Conservation (phyloP, 2,329 filamentous ascomycete species). For the Knoxdaviesia capensis region DNA sequence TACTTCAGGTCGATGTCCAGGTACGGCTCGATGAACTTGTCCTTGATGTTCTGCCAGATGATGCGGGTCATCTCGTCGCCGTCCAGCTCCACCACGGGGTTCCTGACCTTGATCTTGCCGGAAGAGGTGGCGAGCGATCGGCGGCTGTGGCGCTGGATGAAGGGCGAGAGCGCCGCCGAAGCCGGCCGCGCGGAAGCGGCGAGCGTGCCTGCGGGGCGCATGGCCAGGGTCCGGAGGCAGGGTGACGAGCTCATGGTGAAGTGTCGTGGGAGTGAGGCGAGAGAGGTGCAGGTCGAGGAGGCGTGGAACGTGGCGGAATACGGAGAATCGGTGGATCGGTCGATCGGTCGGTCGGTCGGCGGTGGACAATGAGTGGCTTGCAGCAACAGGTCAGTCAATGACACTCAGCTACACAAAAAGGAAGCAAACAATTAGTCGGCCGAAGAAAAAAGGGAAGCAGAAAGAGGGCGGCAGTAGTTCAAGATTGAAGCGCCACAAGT, state of each 20-base stretch:
- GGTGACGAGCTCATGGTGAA: neutral
- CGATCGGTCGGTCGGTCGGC: too few relatives aligned
- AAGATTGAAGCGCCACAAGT: too few relatives aligned
- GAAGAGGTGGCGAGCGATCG: conserved; percentile 32
- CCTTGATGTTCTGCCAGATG: conserved; percentile 98
- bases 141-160: neutral
- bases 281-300: neutral
- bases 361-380: too few relatives aligned
- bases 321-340: too few relatives aligned
- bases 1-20: conserved; percentile 96
- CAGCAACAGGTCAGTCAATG: too few relatives aligned
- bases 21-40: conserved; percentile 94
- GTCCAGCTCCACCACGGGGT: conserved; percentile 93
- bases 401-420: too few relatives aligned
- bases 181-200: too few relatives aligned
- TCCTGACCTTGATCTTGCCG: conserved; percentile 97
- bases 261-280: neutral
- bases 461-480: too few relatives aligned
- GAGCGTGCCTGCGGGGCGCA: neutral
- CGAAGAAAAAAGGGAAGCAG: too few relatives aligned
- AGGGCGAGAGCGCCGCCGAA: too few relatives aligned
- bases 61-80: conserved; percentile 94
- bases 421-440: too few relatives aligned
- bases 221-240: neutral
- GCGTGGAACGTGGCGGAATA: too few relatives aligned